Base-by-base conservation (phyloP, 2,329 filamentous ascomycete genomes). In the Phyllosticta citriasiana region DNA sequence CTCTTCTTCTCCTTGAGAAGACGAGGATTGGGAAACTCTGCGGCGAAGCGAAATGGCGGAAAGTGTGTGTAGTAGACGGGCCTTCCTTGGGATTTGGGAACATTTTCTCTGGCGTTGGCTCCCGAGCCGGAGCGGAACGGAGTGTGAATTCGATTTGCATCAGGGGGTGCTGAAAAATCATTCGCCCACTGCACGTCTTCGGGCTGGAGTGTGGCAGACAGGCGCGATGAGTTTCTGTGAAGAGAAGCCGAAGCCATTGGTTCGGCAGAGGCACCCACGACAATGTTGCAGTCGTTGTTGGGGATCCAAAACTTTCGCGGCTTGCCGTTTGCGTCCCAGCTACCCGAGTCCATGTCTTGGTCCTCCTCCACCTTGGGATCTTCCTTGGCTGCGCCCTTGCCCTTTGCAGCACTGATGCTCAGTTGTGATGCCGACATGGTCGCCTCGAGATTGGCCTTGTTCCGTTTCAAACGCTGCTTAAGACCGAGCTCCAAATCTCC, bases 291-390 rank as follows among this genome's bases (percentile, higher is more conserved):
- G 65, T 83, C 81, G 22, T 76, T 76, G 58, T 73, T 78, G 3
- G 81, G 81, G 50, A 83, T 82, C 80, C 80, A 83, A 69, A 82
- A 83, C 59, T 82, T 83, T 24, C 80, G 76, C 12, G 80, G 79
- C 62, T 76, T 79, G 25, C 77, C 79, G 62, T 81, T 82, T 1
- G 76, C 76, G 65, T 82, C 80, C 80, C 80, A 82, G 57, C 77
- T 80, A 9, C 77, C 79, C 5, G 79, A 80, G 19, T 77, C 73
- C 40, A 76, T 70, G 2, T 76, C 71, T 1, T 73, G 70, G 40
- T 47, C 40, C 10, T 73, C 68, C 7, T 64, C 64, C n/a, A 69
- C 65, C 7, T 65, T 66, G 19, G 35, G 55, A 16, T 8, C 33
- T 3, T 62, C 52, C 8, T 14, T 33, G 1, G 52, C 33, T 7